Base-by-base conservation (phyloP, 495 filamentous ascomycete genomes). In the Hypoxylon fuscum region DNA sequence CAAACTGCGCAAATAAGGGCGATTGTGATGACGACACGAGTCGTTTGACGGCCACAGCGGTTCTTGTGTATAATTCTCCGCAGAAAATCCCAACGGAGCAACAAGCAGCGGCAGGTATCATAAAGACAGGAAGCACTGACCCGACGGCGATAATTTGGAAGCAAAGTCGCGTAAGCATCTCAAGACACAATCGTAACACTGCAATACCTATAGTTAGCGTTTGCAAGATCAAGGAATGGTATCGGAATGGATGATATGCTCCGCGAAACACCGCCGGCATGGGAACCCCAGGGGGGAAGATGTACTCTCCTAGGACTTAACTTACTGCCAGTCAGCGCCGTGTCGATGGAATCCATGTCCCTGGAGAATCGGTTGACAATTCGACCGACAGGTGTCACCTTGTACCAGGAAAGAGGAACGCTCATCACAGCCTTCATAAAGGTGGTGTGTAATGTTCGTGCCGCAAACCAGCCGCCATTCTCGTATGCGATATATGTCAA, bases 341-440 rank as follows among this genome's bases (percentile, higher is more conserved):
- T 72, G 38, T 78, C 75, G 17, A 83, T 68, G 0, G 76, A 77
- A 27, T 74, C 71, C 40, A 85, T 66, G 62, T 86, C 85, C 11
- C 78, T 74, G 2, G 79, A 77, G 50, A 87, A 83, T 15, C 85
- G 76, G 59, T 86, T 85, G 29, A 84, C 74, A 38, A 86, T 79
- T n/a, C 79, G 74, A 1, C 85, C 85, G 7, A 82, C 54, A 0
- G 85, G 83, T 10, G 78, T 79, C 10, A 79, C 78, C 70, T 85
- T 83, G 53, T 82, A 84, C 74, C 81, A 86, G 2, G 75, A 73
- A 14, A 85, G 72, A 6, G 84, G 79, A 12, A 82, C 81, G 23
- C 74, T 76, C 51, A 86, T 61, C 3, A 86, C 72, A 4, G 73
- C 72, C 21, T 60, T 70, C 3, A 83, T 69, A 37, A 83, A 72